phyloP scores from a whole-genome alignment of 768 basidiomycete species.

The Serpula lacrymans region DNA sequence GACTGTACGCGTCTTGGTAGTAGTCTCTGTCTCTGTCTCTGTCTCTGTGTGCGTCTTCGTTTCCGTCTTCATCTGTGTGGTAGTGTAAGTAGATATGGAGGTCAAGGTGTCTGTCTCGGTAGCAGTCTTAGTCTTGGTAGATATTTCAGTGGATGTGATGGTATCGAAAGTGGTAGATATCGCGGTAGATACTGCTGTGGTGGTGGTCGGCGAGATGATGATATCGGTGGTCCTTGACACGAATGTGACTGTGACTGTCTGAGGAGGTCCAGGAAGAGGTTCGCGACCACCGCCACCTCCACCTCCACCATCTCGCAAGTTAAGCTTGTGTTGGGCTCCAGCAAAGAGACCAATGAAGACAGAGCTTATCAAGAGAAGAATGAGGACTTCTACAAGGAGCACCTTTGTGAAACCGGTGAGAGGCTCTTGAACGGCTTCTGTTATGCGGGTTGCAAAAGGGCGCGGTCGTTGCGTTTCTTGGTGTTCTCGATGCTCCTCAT shows the following conservation, averaged over 20 bases:
- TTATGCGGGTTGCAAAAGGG: slow-evolving; percentile 31
- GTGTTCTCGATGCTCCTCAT: slow-evolving; percentile 25
- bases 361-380: slow-evolving; percentile 77
- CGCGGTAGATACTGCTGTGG: slow-evolving; percentile 23
- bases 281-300: slow-evolving; percentile 17
- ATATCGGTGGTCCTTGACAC: slow-evolving; percentile 28
- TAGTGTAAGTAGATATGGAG: slow-evolving; percentile 35
- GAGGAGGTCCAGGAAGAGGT: slow-evolving; percentile 30
- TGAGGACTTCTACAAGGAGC: slow-evolving; percentile 68
- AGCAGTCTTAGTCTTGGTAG: slow-evolving; percentile 40
- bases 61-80: slow-evolving; percentile 31
- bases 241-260: slow-evolving; percentile 30
- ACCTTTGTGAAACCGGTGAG: slow-evolving; percentile 83
- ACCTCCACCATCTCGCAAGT: slow-evolving; percentile 39
- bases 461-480: slow-evolving; percentile 36
- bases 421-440: slow-evolving; percentile 65
- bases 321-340: slow-evolving; percentile 78
- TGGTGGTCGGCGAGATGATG: slow-evolving; percentile 1
- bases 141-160: slow-evolving; percentile 34
- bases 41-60: slow-evolving; percentile 11
- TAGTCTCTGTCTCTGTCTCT: slow-evolving; percentile 25
- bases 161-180: slow-evolving; percentile 30
- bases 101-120: slow-evolving; percentile 36
- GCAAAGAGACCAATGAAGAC: slow-evolving; percentile 94
- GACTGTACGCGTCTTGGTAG: slow-evolving; percentile 36